These are phyloP conservation scores for Psilocybe subaeruginosa DNA, from an alignment of 768 basidiomycete genomes.

Conservation along the genomic window DNA sequence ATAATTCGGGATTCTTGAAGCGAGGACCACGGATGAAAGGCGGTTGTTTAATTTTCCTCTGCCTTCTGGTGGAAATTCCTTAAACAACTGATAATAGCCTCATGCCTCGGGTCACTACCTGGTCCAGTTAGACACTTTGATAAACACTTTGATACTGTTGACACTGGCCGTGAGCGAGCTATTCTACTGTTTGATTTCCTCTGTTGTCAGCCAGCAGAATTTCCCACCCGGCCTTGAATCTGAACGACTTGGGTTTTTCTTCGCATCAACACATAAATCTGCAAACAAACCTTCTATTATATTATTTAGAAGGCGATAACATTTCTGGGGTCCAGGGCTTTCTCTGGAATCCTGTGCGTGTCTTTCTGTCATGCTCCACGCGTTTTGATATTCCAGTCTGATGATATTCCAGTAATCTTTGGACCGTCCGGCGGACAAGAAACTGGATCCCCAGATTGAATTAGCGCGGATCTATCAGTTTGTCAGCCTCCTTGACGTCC, in stretches of 20 bases:
- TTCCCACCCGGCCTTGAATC: slow-evolving; percentile 13
- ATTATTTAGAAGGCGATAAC: background rate
- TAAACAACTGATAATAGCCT: background rate
- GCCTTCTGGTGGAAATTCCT: background rate
- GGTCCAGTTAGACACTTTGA: background rate
- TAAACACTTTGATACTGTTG: background rate
- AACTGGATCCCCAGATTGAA: too few species aligned
- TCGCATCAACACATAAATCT: background rate
- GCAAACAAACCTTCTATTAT: background rate
- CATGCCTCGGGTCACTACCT: background rate
- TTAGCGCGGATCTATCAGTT: background rate
- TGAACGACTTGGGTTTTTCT: slow-evolving; percentile 4
- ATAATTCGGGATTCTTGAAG: background rate
- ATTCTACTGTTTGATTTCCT: background rate
- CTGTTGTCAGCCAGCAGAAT: background rate
- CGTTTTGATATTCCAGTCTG: background rate
- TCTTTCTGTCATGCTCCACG: background rate
- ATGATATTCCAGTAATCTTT: background rate
- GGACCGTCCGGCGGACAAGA: too few species aligned
- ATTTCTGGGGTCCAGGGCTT: background rate
- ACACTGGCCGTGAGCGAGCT: background rate
- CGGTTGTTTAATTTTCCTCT: background rate
- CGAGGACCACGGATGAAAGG: background rate
- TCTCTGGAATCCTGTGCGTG: too few species aligned
- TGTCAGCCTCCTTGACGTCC: too few species aligned